These are phyloP conservation scores for Colletotrichum acutatum DNA, from an alignment of 2,329 filamentous ascomycete species.

Conservation along the genomic window DNA sequence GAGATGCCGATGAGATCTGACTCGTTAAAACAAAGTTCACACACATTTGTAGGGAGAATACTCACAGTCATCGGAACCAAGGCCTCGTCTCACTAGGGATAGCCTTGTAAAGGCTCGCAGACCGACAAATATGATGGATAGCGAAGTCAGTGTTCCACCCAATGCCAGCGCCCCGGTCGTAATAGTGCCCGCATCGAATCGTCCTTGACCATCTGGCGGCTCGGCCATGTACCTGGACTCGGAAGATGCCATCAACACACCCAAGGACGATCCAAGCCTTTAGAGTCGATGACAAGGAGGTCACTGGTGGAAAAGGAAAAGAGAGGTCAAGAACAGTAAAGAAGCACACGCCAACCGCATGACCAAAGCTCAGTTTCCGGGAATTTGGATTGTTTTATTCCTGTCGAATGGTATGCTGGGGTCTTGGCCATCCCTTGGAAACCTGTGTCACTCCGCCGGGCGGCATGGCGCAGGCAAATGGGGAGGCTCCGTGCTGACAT, in stretches of 20 bases:
- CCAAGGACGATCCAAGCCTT: background rate
- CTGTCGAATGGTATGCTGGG: background rate
- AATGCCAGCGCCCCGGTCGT: slow-evolving; percentile 6
- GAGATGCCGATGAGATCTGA: slow-evolving; percentile 19
- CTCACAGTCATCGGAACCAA: slow-evolving; percentile 28
- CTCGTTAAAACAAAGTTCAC: background rate
- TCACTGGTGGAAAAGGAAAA: background rate
- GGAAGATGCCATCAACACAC: slow-evolving; percentile 11
- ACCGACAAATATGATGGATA: slow-evolving; percentile 15
- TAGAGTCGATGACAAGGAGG: background rate
- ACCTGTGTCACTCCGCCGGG: background rate
- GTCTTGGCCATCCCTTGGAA: background rate
- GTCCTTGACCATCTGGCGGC: slow-evolving; percentile 14
- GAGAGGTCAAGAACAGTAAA: background rate
- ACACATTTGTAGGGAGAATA: background rate
- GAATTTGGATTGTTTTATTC: background rate
- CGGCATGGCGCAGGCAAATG: background rate
- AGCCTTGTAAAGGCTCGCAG: slow-evolving; percentile 22
- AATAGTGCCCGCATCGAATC: slow-evolving; percentile 21
- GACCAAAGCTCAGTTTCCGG: background rate
- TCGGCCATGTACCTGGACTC: slow-evolving; percentile 27
- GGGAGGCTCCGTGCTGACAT: background rate
- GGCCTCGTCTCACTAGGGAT: slow-evolving; percentile 4
- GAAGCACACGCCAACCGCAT: background rate
- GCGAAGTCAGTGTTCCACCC: background rate